Conservation (phyloP, 106 monocot genomes). For the Vanilla planifolia region DNA sequence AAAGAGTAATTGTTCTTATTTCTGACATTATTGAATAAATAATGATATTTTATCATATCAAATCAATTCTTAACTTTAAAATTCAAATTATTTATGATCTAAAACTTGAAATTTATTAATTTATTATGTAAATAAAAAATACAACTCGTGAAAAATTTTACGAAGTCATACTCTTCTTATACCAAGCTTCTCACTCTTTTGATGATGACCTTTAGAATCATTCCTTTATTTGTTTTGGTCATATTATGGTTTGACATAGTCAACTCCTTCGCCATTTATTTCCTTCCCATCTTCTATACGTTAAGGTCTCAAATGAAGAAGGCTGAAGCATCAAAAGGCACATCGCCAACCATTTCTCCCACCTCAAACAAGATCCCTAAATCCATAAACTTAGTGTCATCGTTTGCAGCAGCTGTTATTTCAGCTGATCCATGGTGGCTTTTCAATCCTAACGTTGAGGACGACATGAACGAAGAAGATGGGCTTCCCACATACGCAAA, state of each 20-base stretch:
- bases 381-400: not conserved
- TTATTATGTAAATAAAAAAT: too few species aligned
- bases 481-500: not conserved
- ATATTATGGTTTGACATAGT: too few species aligned
- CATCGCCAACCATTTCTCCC: not conserved
- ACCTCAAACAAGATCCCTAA: not conserved
- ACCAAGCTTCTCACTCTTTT: slow-evolving; percentile 2
- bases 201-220: too few species aligned
- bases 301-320: not conserved
- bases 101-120: too few species aligned
- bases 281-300: not conserved
- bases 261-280: not conserved
- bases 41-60: too few species aligned
- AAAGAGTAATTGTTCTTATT: too few species aligned
- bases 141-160: too few species aligned
- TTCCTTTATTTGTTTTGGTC: too few species aligned
- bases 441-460: not conserved
- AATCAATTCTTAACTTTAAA: too few species aligned
- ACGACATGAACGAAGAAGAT: slow-evolving; percentile 1
- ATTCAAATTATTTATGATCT: too few species aligned
- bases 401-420: not conserved
- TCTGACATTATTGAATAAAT: too few species aligned
- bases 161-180: not conserved
- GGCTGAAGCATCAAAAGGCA: not conserved
- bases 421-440: not conserved